Evolutionary conservation across 2,329 filamentous ascomycete species (phyloP).

Genomic region (Pestalotiopsis sp.): DNA sequence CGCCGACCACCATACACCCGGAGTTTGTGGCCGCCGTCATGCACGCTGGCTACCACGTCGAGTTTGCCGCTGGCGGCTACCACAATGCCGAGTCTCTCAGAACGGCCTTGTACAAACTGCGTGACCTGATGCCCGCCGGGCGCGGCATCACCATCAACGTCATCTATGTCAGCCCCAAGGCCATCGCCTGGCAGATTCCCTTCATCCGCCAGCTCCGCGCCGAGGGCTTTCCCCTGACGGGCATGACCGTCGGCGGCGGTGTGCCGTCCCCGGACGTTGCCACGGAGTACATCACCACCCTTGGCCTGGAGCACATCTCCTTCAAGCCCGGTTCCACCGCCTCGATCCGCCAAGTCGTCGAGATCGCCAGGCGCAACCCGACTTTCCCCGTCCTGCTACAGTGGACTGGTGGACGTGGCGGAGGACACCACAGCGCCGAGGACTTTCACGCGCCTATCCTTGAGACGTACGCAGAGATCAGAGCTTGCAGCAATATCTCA

Average conservation of each 20-base stretch:
- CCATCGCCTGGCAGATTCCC: slow-evolving; percentile 56
- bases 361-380: slow-evolving; percentile 48
- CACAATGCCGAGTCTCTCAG: slow-evolving; percentile 46
- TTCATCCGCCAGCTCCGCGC: slow-evolving; percentile 48
- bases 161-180: slow-evolving; percentile 55
- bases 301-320: slow-evolving; percentile 48
- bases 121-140: slow-evolving; percentile 44
- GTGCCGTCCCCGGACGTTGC: slow-evolving; percentile 50
- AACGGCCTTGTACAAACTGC: slow-evolving; percentile 47
- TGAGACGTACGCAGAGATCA: slow-evolving; percentile 45
- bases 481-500: slow-evolving; percentile 46
- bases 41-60: slow-evolving; percentile 46
- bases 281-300: slow-evolving; percentile 45
- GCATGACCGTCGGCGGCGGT: slow-evolving; percentile 49
- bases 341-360: slow-evolving; percentile 47
- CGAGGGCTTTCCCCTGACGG: slow-evolving; percentile 48
- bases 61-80: slow-evolving; percentile 49
- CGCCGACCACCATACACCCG: slow-evolving; percentile 46
- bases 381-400: slow-evolving; percentile 47
- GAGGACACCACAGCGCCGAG: slow-evolving; percentile 52
- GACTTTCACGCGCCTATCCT: slow-evolving; percentile 52
- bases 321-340: slow-evolving; percentile 50
- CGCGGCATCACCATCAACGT: slow-evolving; percentile 55
- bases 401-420: slow-evolving; percentile 52
- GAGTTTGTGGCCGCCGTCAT: slow-evolving; percentile 57